Conservation (phyloP, 495 filamentous ascomycete species). For the Podospora didyma region DNA sequence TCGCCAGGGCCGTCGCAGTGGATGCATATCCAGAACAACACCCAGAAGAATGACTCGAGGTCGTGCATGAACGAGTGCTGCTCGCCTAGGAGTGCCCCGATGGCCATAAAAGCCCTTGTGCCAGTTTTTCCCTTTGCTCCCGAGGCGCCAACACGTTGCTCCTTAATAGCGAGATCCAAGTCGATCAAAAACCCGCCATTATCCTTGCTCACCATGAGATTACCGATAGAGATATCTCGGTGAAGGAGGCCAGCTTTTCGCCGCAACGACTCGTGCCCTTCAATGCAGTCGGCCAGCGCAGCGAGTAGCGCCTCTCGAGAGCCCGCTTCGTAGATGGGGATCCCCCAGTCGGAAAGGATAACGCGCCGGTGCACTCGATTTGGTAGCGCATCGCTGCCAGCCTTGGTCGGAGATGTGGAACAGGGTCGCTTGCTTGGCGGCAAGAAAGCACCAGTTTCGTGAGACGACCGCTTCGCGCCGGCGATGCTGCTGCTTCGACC, state of each 20-base stretch:
- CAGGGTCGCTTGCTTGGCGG: conserved; percentile 11
- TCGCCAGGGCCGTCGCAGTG: conserved; percentile 30
- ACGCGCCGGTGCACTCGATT: conserved; percentile 10
- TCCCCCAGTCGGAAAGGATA: neutral
- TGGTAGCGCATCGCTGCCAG: conserved; percentile 17
- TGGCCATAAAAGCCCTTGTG: conserved; percentile 39
- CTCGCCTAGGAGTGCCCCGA: conserved; percentile 20
- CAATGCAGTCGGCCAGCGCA: too few relatives aligned
- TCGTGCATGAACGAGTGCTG: conserved; percentile 40
- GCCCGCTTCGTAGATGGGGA: conserved; percentile 3
- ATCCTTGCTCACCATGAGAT: too few relatives aligned
- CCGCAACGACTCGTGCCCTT: too few relatives aligned
- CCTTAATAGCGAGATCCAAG: too few relatives aligned
- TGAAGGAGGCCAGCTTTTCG: too few relatives aligned
- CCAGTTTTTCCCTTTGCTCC: conserved; percentile 39
- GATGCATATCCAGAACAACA: conserved; percentile 48
- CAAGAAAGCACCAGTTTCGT: conserved; percentile 14
- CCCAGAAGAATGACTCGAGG: conserved; percentile 52
- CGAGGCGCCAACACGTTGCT: too few relatives aligned
- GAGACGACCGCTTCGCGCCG: conserved; percentile 34
- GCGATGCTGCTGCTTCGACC: conserved; percentile 18
- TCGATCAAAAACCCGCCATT: too few relatives aligned
- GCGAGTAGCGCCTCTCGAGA: conserved; percentile 27
- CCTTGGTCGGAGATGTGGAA: conserved; percentile 4
- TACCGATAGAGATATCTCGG: too few relatives aligned